Conservation (phyloP, 2,329 filamentous ascomycete genomes). For the Sclerotinia nivalis region DNA sequence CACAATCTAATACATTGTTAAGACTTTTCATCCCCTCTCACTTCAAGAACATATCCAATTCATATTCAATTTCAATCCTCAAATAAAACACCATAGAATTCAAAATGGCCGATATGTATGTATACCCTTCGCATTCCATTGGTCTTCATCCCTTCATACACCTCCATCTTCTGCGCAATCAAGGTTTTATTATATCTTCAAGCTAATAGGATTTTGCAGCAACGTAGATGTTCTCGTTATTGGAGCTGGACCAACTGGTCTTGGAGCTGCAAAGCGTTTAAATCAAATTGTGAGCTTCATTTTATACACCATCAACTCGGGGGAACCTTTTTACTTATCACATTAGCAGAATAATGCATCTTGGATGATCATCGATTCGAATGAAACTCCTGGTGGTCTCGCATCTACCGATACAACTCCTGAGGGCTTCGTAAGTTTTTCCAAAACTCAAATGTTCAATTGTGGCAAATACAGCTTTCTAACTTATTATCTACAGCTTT, state of each 20-base stretch:
- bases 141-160: not conserved
- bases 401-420: slow-evolving; percentile 93
- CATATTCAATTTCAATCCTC: not conserved
- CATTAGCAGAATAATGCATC: slow-evolving; percentile 75
- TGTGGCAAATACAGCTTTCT: slow-evolving; percentile 26
- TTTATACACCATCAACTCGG: slow-evolving; percentile 27
- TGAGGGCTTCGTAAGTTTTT: slow-evolving; percentile 86
- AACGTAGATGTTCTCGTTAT: slow-evolving; percentile 97
- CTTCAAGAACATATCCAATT: not conserved
- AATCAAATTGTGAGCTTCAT: slow-evolving; percentile 76
- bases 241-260: slow-evolving; percentile 93
- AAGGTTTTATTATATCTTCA: not conserved
- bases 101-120: slow-evolving; percentile 28
- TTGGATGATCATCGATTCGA: slow-evolving; percentile 94
- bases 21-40: not conserved
- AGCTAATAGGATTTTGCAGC: slow-evolving; percentile 44
- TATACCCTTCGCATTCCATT: not conserved
- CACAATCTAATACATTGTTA: not conserved
- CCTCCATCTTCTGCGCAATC: not conserved
- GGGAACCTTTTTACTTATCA: slow-evolving; percentile 11
- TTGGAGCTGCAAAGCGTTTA: slow-evolving; percentile 96
- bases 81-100: not conserved
- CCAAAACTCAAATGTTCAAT: slow-evolving; percentile 25
- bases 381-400: slow-evolving; percentile 89
- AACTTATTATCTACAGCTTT: slow-evolving; percentile 62